Evolutionary conservation across 805 yeast genomes (phyloP).

Genomic region (Jamesozyma hellenica): DNA sequence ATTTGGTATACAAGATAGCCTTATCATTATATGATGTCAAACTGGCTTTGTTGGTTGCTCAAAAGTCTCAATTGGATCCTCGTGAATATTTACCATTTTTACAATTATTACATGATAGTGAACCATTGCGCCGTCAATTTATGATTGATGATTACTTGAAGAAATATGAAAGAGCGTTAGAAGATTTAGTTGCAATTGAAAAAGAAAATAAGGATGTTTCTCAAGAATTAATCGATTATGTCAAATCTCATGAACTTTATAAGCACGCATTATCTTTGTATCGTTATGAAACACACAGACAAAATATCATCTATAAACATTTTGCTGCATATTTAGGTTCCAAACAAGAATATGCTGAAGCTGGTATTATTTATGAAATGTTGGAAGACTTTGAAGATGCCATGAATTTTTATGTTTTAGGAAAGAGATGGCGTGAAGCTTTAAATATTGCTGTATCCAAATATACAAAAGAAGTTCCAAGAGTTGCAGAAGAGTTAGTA

Average conservation of each 20-base stretch:
- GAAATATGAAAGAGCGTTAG: slow-evolving; percentile 57
- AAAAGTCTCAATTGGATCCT: slow-evolving; percentile 95
- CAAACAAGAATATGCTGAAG: slow-evolving; percentile 52
- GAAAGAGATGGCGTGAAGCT: slow-evolving; percentile 81
- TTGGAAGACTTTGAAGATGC: slow-evolving; percentile 51
- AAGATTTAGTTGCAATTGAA: slow-evolving; percentile 45
- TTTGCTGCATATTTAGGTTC: slow-evolving; percentile 57
- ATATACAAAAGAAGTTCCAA: slow-evolving; percentile 32
- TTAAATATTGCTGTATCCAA: slow-evolving; percentile 44
- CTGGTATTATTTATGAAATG: slow-evolving; percentile 71
- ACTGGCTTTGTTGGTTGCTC: slow-evolving; percentile 76
- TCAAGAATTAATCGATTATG: slow-evolving; percentile 57
- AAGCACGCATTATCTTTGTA: slow-evolving; percentile 55
- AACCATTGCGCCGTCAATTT: slow-evolving; percentile 57
- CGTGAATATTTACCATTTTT: slow-evolving; percentile 91
- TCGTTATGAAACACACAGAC: slow-evolving; percentile 46
- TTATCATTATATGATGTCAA: slow-evolving; percentile 75
- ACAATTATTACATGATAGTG: slow-evolving; percentile 62
- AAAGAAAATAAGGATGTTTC: slow-evolving; percentile 29
- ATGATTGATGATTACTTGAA: slow-evolving; percentile 71
- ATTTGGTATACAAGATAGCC: slow-evolving; percentile 66
- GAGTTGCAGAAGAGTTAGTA: slow-evolving; percentile 52
- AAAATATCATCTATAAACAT: slow-evolving; percentile 41
- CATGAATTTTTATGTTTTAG: slow-evolving; percentile 55
- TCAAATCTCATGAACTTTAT: slow-evolving; percentile 60